These are phyloP conservation scores for Chenopodium quinoa DNA, from an alignment of 148 eudicot species.

Conservation along the genomic window DNA sequence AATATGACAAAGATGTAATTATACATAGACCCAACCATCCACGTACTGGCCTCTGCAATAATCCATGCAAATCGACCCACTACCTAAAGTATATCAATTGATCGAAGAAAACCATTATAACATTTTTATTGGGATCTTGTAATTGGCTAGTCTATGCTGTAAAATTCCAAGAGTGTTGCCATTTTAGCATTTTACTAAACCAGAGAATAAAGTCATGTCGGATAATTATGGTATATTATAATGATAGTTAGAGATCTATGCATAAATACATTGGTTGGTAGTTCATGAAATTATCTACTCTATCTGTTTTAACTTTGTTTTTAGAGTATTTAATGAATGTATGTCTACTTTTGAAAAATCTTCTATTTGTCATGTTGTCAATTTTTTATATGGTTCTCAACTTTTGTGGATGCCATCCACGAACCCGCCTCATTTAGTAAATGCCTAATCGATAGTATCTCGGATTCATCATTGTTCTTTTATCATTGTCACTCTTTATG, in stretches of 20 bases:
- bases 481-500: too few relatives aligned
- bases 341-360: too few relatives aligned
- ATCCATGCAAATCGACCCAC: conserved; percentile 13
- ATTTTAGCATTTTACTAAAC: conserved; percentile 3
- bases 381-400: too few relatives aligned
- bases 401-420: too few relatives aligned
- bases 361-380: too few relatives aligned
- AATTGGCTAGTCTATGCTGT: neutral
- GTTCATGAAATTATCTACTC: neutral
- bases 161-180: conserved; percentile 1
- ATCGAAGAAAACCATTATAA: neutral
- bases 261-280: neutral
- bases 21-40: neutral
- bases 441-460: too few relatives aligned
- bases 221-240: neutral
- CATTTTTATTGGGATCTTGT: neutral
- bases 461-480: too few relatives aligned
- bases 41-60: conserved; percentile 1
- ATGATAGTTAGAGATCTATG: neutral
- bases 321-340: neutral
- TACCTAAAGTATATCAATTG: neutral
- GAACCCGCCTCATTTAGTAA: too few relatives aligned
- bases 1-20: neutral
- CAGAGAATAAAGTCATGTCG: neutral
- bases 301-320: neutral